Evolutionary conservation across 805 yeast species (phyloP).

Genomic region (Candida montana): DNA sequence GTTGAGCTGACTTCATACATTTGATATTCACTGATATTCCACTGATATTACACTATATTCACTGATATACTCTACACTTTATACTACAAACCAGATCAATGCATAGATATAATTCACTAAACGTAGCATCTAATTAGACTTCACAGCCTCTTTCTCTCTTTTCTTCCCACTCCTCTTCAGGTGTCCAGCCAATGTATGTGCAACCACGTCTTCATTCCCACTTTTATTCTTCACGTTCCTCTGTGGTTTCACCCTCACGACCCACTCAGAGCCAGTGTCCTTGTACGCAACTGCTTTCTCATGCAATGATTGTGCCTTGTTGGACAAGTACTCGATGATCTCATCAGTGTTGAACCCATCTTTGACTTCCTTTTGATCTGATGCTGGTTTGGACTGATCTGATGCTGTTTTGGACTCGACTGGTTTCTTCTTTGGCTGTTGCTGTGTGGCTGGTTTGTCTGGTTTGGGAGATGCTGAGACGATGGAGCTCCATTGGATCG

Average conservation of each 20-base stretch:
- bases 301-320: not conserved
- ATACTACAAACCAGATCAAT: no score
- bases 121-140: not conserved
- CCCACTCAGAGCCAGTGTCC: constrained; percentile 10
- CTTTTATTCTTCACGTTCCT: not conserved
- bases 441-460: no score
- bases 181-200: not conserved
- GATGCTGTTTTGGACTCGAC: not conserved
- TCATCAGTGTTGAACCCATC: constrained; percentile 5
- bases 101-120: no score
- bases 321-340: not conserved
- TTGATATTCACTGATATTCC: no score
- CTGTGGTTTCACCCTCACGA: not conserved
- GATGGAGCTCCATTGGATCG: constrained; percentile 4
- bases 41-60: no score
- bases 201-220: constrained; percentile 4
- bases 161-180: constrained; percentile 1
- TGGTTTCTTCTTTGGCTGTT: no score
- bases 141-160: not conserved
- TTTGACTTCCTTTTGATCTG: not conserved
- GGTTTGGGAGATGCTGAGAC: not conserved
- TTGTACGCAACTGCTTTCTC: constrained; percentile 1
- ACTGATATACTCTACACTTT: no score
- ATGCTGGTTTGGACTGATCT: not conserved
- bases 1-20: no score